phyloP scores from a whole-genome alignment of 129 eudicot genomes.

The Flaveria bidentis region DNA sequence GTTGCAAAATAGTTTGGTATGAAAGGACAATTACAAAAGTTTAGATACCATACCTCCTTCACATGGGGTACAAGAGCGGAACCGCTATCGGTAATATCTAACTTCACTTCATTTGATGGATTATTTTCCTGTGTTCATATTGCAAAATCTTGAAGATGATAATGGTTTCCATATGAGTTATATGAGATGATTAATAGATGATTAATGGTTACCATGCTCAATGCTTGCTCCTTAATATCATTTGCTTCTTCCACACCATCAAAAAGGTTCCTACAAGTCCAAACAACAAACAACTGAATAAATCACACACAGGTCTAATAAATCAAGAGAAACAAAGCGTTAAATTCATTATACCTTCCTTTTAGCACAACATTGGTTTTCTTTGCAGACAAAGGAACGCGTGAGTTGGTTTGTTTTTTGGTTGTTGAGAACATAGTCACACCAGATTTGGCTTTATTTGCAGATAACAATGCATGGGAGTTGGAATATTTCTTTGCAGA shows the following conservation, averaged over 20 bases:
- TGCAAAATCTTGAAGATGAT: neutral
- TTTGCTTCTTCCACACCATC: conserved; percentile 35
- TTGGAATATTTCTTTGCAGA: conserved; percentile 40
- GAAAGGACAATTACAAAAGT: neutral
- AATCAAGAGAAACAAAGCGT: neutral
- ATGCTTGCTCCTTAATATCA: conserved; percentile 41
- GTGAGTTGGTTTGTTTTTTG: conserved; percentile 37
- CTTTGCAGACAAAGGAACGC: conserved; percentile 40
- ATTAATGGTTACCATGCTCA: conserved; percentile 17
- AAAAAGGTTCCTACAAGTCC: conserved; percentile 55
- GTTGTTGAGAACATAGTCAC: conserved; percentile 36
- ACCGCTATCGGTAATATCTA: conserved; percentile 12
- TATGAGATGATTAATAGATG: conserved; percentile 8
- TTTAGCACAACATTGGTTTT: conserved; percentile 32
- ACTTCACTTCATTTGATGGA: conserved; percentile 12
- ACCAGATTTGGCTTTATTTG: conserved; percentile 26
- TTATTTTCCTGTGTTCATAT: conserved; percentile 21
- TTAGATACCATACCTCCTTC: conserved; percentile 19
- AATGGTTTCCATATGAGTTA: conserved; percentile 4
- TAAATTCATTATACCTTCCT: conserved; percentile 55
- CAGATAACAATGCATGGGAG: conserved; percentile 15
- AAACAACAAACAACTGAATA: conserved; percentile 24
- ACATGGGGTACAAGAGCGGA: conserved; percentile 15
- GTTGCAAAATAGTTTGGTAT: neutral
- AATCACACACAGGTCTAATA: neutral